These are phyloP conservation scores for Nakazawaea anatomiae DNA, from an alignment of 805 yeast genomes.

Conservation along the genomic window DNA sequence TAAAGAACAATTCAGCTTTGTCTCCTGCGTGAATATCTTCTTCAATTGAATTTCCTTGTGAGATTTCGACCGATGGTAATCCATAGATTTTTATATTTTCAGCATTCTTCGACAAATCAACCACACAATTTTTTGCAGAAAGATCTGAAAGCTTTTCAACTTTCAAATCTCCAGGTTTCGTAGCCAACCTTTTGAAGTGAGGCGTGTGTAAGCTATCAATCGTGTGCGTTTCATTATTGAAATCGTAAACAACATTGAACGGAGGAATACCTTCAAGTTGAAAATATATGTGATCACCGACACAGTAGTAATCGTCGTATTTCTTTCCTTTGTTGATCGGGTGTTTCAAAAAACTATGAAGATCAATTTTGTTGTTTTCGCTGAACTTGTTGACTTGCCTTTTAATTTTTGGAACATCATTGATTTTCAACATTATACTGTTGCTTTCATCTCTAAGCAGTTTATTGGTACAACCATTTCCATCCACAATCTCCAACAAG, in stretches of 20 bases:
- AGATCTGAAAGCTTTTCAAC: conserved; percentile 71
- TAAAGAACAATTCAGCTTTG: conserved; percentile 78
- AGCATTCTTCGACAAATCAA: conserved; percentile 41
- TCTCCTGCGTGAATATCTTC: conserved; percentile 94
- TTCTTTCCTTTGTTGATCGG: conserved; percentile 10
- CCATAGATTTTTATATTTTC: conserved; percentile 34
- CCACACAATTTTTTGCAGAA: conserved; percentile 63
- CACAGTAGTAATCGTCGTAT: conserved; percentile 56
- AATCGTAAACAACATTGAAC: conserved; percentile 66
- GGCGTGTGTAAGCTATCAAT: conserved; percentile 41
- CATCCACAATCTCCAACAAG: conserved; percentile 55
- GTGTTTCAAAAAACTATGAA: conserved; percentile 1
- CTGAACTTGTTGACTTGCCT: conserved; percentile 24
- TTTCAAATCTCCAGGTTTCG: conserved; percentile 71
- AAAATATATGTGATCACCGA: conserved; percentile 83
- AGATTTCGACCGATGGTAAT: conserved; percentile 72
- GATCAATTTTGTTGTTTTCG: neutral
- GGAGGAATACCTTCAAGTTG: conserved; percentile 77
- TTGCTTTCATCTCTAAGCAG: conserved; percentile 29
- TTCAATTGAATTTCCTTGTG: conserved; percentile 67
- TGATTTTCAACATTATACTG: conserved; percentile 50
- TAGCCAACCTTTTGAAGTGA: conserved; percentile 61
- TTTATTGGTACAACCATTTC: conserved; percentile 53
- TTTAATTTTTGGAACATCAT: conserved; percentile 70
- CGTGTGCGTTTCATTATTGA: conserved; percentile 54